phyloP scores from a whole-genome alignment of 2,329 filamentous ascomycete genomes.

The Truncatella angustata region DNA sequence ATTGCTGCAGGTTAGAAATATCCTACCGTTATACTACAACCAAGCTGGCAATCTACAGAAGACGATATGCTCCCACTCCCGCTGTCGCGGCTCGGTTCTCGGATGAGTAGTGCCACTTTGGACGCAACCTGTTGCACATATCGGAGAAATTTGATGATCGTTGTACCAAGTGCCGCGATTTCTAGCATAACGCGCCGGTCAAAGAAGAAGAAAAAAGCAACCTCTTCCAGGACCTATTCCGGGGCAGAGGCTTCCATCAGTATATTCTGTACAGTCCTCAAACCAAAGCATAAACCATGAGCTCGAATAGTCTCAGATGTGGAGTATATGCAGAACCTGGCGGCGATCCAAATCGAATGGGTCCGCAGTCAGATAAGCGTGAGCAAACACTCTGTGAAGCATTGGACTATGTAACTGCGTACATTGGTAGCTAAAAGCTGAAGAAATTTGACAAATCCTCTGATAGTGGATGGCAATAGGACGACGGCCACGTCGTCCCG shows the following conservation, averaged over 20 bases:
- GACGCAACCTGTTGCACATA: background rate
- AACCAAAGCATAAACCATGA: background rate
- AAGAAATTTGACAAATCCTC: too few relatives aligned
- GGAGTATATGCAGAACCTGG: background rate
- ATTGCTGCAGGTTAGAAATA: too few relatives aligned
- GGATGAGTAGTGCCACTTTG: background rate
- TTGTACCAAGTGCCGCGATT: too few relatives aligned
- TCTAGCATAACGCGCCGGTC: too few relatives aligned
- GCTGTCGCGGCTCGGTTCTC: background rate
- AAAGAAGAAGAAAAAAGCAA: background rate
- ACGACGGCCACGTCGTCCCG: background rate
- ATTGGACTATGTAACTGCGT: too few relatives aligned
- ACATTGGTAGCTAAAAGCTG: too few relatives aligned
- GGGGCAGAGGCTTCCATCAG: background rate
- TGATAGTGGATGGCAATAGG: background rate
- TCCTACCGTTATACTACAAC: too few relatives aligned
- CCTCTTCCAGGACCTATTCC: background rate
- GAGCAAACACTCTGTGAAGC: too few relatives aligned
- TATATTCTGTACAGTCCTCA: background rate
- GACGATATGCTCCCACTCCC: background rate
- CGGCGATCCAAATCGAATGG: background rate
- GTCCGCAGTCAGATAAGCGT: too few relatives aligned
- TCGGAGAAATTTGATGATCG: too few relatives aligned
- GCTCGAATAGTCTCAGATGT: background rate
- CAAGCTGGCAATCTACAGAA: too few relatives aligned